Conservation (phyloP, 2,329 filamentous ascomycete genomes). For the Paecilomyces sp. region DNA sequence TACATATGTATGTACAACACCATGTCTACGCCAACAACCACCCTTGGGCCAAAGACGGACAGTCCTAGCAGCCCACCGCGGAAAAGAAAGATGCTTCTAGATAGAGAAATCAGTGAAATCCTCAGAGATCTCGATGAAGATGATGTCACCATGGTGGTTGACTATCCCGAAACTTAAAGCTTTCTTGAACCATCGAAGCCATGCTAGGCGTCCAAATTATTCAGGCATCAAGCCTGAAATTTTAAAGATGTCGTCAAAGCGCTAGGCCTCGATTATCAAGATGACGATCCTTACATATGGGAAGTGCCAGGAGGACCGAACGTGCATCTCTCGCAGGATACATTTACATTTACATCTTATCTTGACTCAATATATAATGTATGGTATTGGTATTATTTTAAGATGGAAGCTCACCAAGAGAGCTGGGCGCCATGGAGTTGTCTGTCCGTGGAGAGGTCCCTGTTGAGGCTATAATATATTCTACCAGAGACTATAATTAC, state of each 20-base stretch:
- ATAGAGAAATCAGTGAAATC: too few species aligned
- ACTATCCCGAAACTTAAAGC: not conserved
- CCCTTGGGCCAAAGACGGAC: too few species aligned
- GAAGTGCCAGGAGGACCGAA: not conserved
- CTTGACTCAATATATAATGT: not conserved
- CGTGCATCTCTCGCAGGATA: not conserved
- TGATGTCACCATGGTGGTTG: not conserved
- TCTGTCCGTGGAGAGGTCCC: not conserved
- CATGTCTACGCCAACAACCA: too few species aligned
- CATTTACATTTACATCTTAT: not conserved
- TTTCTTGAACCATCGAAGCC: constrained; percentile 1
- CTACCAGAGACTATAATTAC: not conserved
- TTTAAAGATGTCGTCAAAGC: not conserved
- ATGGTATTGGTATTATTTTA: not conserved
- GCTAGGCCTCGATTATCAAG: not conserved
- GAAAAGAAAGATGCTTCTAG: too few species aligned
- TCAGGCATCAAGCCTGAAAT: not conserved
- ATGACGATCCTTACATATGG: not conserved
- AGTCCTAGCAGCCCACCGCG: too few species aligned
- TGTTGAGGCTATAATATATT: not conserved
- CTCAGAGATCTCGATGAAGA: too few species aligned
- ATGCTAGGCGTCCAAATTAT: not conserved
- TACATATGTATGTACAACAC: too few species aligned
- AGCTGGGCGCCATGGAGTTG: not conserved
- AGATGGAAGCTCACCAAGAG: not conserved